phyloP scores from a whole-genome alignment of 2,329 filamentous ascomycete species.

The Hymenoscyphus albidus region DNA sequence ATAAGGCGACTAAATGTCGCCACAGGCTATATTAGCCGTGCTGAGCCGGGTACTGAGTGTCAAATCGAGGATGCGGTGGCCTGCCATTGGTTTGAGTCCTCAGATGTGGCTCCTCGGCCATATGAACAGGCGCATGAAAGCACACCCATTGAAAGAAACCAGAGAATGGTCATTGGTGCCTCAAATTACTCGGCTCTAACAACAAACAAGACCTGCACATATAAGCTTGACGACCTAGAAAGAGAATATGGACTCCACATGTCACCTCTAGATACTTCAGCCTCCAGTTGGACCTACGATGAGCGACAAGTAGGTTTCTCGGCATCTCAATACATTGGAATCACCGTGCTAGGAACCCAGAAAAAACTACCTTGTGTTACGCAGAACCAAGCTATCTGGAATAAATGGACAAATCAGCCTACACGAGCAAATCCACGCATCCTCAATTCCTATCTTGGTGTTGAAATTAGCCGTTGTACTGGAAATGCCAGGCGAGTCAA shows the following conservation, averaged over 20 bases:
- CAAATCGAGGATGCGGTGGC: not conserved
- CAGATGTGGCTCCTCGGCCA: not conserved
- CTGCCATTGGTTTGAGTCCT: constrained; percentile 3
- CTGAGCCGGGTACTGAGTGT: not conserved
- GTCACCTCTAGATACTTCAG: constrained; percentile 10
- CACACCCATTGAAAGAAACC: not conserved
- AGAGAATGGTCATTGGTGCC: constrained; percentile 2
- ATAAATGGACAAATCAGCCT: constrained; percentile 11
- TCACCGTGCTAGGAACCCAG: constrained; percentile 3
- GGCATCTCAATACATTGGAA: constrained; percentile 8
- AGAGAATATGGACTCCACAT: constrained; percentile 12
- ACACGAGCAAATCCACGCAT: constrained; percentile 8
- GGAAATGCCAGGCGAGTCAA: constrained; percentile 16
- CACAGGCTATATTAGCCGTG: constrained; percentile 9
- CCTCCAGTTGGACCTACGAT: constrained; percentile 4
- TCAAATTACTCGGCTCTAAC: not conserved
- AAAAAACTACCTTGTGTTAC: constrained; percentile 14
- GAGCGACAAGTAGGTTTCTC: constrained; percentile 10
- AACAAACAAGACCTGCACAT: constrained; percentile 5
- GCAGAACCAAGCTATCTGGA: constrained; percentile 13
- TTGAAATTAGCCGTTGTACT: constrained; percentile 19
- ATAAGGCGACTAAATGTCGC: constrained; percentile 10
- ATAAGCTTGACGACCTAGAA: constrained; percentile 12
- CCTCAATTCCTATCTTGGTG: constrained; percentile 13
- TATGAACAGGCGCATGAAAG: not conserved